Evolutionary conservation across 148 eudicot genomes (phyloP), one percentile per base, ranked within the genome.

Genomic region (Hydrangea macrophylla): DNA sequence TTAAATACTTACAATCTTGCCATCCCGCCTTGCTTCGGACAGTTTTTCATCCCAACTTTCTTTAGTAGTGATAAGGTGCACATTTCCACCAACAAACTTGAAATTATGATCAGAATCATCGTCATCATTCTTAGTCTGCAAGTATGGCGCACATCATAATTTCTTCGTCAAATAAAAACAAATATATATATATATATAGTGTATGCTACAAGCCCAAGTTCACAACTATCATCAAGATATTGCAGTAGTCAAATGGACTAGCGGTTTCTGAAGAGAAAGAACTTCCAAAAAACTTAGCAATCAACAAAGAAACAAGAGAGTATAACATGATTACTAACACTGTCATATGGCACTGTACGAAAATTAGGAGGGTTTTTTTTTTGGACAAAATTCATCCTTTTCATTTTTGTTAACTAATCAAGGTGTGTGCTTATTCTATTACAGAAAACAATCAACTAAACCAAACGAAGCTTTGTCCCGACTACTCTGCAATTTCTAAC

Each of bases 11-110:
- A 92, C 97, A 64, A 85, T 83, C 79, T 92, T 92, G 73, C 84
- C 86, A 37, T 83, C 86, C 44, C 71, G 79, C 70, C 76, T 85
- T 45, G 96, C 84, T 85, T 85, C 86, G 3, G 79, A 68, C 58
- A 89, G 62, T 82, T 83, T 89, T 67, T 78, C 84, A 63, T 92
- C 92, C 95, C 96, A 92, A 31, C 78, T 67, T 65, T 84, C 95
- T 75, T 80, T 82, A 61, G 90, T 80, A 37, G 88, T 92, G 69
- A 92, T 74, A 57, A 88, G 92, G 45, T 83, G 78, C 72, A 92
- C 95, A 76, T 87, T 85, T 67, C 96, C 95, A 80, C 95, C 96
- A 56, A 85, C 83, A 64, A 88, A 73, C 44, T 85, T 81, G 44
- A 77, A 75, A 65, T 81, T 58, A 18, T 71, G 81, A 24, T 76